phyloP scores from a whole-genome alignment of 768 basidiomycete genomes.

The Lentinula guzmanii region DNA sequence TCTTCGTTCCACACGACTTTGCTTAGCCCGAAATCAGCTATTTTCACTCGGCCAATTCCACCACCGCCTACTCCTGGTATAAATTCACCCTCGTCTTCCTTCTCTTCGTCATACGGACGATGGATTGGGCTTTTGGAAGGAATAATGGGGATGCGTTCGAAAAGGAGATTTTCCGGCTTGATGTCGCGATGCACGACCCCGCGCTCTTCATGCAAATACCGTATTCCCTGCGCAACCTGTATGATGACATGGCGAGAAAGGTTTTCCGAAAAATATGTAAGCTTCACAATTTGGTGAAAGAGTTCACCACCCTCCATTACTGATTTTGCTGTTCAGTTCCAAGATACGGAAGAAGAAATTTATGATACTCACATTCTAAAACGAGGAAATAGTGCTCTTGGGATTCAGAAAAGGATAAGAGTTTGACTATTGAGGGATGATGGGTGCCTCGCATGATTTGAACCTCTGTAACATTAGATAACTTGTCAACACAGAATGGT shows the following conservation, averaged over 20 bases:
- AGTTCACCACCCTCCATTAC: slow-evolving; percentile 98
- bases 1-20: slow-evolving; percentile 99
- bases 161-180: slow-evolving; percentile 96
- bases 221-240: slow-evolving; percentile 91
- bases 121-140: slow-evolving; percentile 71
- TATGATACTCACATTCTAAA: slow-evolving; percentile 64
- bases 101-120: slow-evolving; percentile 95
- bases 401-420: slow-evolving; percentile 89
- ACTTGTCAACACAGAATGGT: not conserved
- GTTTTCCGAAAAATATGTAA: slow-evolving; percentile 97
- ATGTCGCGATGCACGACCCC: slow-evolving; percentile 99
- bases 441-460: slow-evolving; percentile 97
- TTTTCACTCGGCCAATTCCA: slow-evolving; percentile 96
- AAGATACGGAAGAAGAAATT: not conserved
- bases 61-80: slow-evolving; percentile 89
- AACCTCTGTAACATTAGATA: slow-evolving; percentile 60
- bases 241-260: slow-evolving; percentile 96
- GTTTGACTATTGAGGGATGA: slow-evolving; percentile 90
- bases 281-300: slow-evolving; percentile 98
- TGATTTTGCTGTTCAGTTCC: slow-evolving; percentile 23
- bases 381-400: slow-evolving; percentile 91
- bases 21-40: slow-evolving; percentile 95
- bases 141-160: slow-evolving; percentile 86
- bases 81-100: slow-evolving; percentile 98
- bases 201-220: slow-evolving; percentile 94